Base-by-base conservation (phyloP, 2,329 filamentous ascomycete species). In the Piedraia hortae region DNA sequence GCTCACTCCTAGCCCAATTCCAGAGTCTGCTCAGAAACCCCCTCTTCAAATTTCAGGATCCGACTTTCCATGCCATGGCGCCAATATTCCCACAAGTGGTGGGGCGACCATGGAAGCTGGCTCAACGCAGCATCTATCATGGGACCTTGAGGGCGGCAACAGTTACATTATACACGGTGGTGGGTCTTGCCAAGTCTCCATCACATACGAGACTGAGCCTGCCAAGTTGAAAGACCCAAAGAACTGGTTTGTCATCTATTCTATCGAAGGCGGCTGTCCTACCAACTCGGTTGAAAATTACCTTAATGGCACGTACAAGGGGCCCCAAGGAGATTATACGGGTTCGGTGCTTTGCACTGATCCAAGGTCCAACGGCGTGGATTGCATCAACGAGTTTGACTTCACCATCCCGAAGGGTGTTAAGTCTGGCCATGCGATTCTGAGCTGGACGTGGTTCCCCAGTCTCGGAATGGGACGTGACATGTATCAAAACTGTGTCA, bases 391-490 rank as follows among this genome's bases (percentile, higher is more conserved):
- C 37, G 52, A 47, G 0, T 85, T 73, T 45, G 48, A 61, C 14
- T 89, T 68, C 48, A 59, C 48, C 0, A 62, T 91, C 4, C 82
- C 80, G 0, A 42, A 55, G 0, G 60, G 66, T 11, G 56, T 91
- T 20, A 62, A 67, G 5, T 50, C 67, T 1, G 85, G 82, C 4
- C 59, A 78, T 17, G 80, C 72, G 13, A 73, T 67, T 0, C 54
- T 93, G 4, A 75, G 75, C 0, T 93, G 78, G 78, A 77, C 77
- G 1, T 93, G 85, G 85, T 64, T 89, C 47, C 93, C 93, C 47
- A 71, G 70, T 28, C 39, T 89, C 6, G 85, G 85, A 2, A 90
- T n/a, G n/a, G n/a, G 90, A 51, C 68, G 80, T 1, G 85, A 93
- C 42, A 77, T 90, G 58, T 91, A 93, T 57, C 89, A 89, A 78